phyloP scores from a whole-genome alignment of 371 early-diverging fungal genomes.

The Lichtheimia corymbifera region DNA sequence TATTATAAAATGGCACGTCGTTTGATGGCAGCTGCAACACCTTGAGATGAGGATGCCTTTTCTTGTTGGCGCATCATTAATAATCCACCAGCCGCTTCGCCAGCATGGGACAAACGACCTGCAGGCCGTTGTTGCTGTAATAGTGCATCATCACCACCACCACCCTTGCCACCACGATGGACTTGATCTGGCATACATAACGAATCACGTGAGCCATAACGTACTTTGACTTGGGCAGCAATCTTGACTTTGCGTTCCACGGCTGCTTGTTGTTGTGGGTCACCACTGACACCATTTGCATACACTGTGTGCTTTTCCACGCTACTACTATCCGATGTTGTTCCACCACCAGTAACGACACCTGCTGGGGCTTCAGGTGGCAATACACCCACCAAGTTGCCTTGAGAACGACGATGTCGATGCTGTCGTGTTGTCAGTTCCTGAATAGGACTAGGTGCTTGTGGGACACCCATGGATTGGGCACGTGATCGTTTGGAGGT shows the following conservation, averaged over 20 bases:
- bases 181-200: constrained; percentile 27
- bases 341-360: too few species aligned
- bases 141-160: constrained; percentile 5
- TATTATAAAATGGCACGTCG: background rate
- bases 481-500: constrained; percentile 2
- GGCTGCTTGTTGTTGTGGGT: background rate
- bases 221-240: constrained; percentile 34
- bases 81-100: constrained; percentile 48
- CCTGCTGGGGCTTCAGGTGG: background rate
- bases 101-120: constrained; percentile 30
- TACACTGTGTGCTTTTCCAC: constrained; percentile 16
- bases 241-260: constrained; percentile 36
- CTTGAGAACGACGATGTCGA: background rate
- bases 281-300: background rate
- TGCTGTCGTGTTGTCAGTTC: constrained; percentile 5
- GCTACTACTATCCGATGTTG: constrained; percentile 14
- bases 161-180: constrained; percentile 16
- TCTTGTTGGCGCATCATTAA: constrained; percentile 44
- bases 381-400: background rate
- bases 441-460: constrained; percentile 3
- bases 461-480: constrained; percentile 1
- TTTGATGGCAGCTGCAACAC: background rate
- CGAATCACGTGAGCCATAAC: constrained; percentile 42
- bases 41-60: background rate
- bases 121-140: background rate